These are phyloP conservation scores for Phyllostachys edulis DNA, from an alignment of 176 grass and related monocot species.

Conservation along the genomic window DNA sequence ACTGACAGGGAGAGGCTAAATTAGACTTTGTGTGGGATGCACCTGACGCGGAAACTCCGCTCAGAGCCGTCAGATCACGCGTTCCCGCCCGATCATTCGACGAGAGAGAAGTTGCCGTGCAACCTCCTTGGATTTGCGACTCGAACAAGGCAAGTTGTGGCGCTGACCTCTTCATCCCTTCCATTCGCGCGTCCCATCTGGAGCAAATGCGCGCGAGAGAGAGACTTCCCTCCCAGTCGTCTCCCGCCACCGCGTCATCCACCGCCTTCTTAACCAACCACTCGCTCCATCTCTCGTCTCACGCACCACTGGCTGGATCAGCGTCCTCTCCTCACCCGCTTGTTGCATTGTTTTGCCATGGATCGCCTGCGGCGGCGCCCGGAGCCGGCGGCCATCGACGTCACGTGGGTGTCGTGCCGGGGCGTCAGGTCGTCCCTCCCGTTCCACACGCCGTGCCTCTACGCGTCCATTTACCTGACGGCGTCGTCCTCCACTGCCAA, in stretches of 20 bases:
- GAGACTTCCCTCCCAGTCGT: background rate
- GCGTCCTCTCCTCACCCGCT: background rate
- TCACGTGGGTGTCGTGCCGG: constrained; percentile 56
- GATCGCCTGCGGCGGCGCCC: background rate
- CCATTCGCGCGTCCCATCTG: too few relatives aligned
- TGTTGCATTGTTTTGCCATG: background rate
- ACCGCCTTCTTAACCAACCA: constrained; percentile 25
- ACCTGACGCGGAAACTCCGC: background rate
- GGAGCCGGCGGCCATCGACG: constrained; percentile 45
- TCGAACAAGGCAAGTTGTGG: background rate
- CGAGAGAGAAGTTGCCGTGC: constrained; percentile 24
- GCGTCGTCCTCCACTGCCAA: background rate
- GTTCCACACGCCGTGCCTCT: constrained; percentile 63
- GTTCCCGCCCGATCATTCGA: too few relatives aligned
- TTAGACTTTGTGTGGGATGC: background rate
- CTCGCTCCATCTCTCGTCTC: background rate
- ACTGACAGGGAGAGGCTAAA: background rate
- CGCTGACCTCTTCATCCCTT: background rate
- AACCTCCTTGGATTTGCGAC: background rate
- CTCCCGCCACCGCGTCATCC: constrained; percentile 18
- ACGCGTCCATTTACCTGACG: constrained; percentile 44
- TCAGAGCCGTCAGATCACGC: background rate
- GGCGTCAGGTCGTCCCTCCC: constrained; percentile 48
- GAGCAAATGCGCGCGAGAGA: background rate
- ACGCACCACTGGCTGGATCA: background rate